Conservation (phyloP, 108 stramenopile genomes). For the Pseudonitzschia multiseries region DNA sequence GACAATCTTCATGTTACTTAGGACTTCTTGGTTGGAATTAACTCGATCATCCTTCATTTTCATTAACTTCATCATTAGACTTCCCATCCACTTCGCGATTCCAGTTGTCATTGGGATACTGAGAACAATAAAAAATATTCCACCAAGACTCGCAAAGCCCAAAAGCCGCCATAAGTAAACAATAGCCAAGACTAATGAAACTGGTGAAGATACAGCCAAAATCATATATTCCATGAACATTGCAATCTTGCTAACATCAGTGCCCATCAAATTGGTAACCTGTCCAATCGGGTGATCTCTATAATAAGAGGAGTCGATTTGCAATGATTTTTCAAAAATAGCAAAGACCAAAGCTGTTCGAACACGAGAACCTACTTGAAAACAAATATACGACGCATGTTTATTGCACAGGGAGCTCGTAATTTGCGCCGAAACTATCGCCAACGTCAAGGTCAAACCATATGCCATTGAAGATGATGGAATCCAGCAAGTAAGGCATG, state of each 20-base stretch:
- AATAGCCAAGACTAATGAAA: constrained; percentile 78
- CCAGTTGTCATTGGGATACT: constrained; percentile 81
- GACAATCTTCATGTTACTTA: constrained; percentile 88
- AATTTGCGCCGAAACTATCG: constrained; percentile 56
- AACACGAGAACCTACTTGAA: constrained; percentile 68
- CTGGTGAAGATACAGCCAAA: constrained; percentile 78
- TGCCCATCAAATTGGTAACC: constrained; percentile 90
- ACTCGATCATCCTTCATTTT: constrained; percentile 82
- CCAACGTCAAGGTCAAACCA: constrained; percentile 48
- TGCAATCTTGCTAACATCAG: constrained; percentile 90
- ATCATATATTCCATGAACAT: constrained; percentile 80
- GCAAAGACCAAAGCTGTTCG: constrained; percentile 69
- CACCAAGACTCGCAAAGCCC: constrained; percentile 74
- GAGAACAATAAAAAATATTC: constrained; percentile 82
- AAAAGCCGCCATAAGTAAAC: constrained; percentile 86
- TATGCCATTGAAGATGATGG: constrained; percentile 34
- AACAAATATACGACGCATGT: constrained; percentile 86
- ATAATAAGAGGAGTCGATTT: constrained; percentile 51
- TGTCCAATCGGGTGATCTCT: constrained; percentile 51
- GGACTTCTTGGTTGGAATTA: constrained; percentile 83
- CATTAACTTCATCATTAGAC: constrained; percentile 80
- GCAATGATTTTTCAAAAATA: constrained; percentile 78
- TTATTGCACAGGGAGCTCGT: constrained; percentile 63
- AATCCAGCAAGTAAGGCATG: constrained; percentile 53
- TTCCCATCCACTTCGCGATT: constrained; percentile 65